Evolutionary conservation across 768 basidiomycete species (phyloP).

Genomic region (Coprinopsis sp.): DNA sequence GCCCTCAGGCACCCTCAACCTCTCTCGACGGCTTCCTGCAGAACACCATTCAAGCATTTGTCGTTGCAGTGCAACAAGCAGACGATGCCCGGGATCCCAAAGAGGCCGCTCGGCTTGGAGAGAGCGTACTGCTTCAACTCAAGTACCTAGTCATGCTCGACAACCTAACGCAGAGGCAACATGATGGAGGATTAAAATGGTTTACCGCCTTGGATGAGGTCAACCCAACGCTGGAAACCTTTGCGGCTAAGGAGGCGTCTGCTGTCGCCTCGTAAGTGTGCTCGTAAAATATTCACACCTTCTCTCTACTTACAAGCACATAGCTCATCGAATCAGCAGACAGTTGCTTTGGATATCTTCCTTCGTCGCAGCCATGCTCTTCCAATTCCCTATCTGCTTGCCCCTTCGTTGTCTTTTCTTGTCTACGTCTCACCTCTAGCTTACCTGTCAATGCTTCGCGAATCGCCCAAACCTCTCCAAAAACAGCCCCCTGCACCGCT

Average conservation of each 20-base stretch:
- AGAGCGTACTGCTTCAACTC: conserved; percentile 49
- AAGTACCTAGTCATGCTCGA: conserved; percentile 72
- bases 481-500: conserved; percentile 23
- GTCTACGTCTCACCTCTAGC: conserved; percentile 63
- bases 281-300: conserved; percentile 1
- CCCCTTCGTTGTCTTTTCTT: conserved; percentile 69
- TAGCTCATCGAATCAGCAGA: conserved; percentile 35
- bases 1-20: conserved; percentile 30
- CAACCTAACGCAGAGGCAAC: conserved; percentile 54
- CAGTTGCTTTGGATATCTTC: conserved; percentile 66
- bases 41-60: conserved; percentile 51
- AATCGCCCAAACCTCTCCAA: conserved; percentile 17
- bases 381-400: conserved; percentile 66
- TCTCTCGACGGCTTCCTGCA: conserved; percentile 63
- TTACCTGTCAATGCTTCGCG: conserved; percentile 58
- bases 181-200: conserved; percentile 67
- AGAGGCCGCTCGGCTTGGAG: conserved; percentile 47
- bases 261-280: conserved; percentile 48
- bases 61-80: conserved; percentile 53
- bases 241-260: conserved; percentile 52
- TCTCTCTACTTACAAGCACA: conserved; percentile 7
- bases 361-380: conserved; percentile 61
- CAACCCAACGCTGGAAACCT: conserved; percentile 40
- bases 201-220: conserved; percentile 63
- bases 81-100: conserved; percentile 47